phyloP scores from a whole-genome alignment of 768 basidiomycete species.

The Clitopilus hobsonii region DNA sequence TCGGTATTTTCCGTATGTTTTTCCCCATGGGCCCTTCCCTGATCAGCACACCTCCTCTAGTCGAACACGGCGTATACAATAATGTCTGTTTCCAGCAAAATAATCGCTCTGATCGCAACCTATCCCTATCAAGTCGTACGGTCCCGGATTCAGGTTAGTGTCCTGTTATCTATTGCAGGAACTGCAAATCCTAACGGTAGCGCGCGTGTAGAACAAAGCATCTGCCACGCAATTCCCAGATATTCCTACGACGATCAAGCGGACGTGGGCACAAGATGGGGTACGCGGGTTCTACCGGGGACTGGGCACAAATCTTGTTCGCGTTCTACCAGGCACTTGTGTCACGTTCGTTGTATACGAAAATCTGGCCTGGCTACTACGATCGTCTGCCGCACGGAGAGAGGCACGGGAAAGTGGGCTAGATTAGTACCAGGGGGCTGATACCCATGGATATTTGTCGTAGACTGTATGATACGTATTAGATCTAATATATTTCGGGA shows the following conservation, averaged over 20 bases:
- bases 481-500: too few relatives aligned
- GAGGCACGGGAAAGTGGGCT: constrained; percentile 21
- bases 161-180: not conserved
- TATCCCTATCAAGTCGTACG: constrained; percentile 98
- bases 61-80: constrained; percentile 87
- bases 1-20: constrained; percentile 31
- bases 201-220: constrained; percentile 52
- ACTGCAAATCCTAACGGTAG: not conserved
- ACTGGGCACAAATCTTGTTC: constrained; percentile 87
- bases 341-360: constrained; percentile 98
- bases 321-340: constrained; percentile 95
- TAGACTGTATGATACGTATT: not conserved
- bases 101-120: constrained; percentile 76
- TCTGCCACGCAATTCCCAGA: constrained; percentile 69
- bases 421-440: not conserved
- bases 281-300: constrained; percentile 90
- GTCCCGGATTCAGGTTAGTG: constrained; percentile 82
- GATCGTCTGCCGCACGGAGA: constrained; percentile 56
- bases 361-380: constrained; percentile 79
- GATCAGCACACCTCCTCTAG: constrained; percentile 33
- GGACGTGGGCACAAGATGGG: constrained; percentile 82
- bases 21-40: not conserved
- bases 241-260: constrained; percentile 74
- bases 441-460: not conserved
- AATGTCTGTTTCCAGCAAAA: constrained; percentile 89